These are phyloP conservation scores for Exophiala xenobiotica DNA, from an alignment of 2,329 filamentous ascomycete species.

Conservation along the genomic window DNA sequence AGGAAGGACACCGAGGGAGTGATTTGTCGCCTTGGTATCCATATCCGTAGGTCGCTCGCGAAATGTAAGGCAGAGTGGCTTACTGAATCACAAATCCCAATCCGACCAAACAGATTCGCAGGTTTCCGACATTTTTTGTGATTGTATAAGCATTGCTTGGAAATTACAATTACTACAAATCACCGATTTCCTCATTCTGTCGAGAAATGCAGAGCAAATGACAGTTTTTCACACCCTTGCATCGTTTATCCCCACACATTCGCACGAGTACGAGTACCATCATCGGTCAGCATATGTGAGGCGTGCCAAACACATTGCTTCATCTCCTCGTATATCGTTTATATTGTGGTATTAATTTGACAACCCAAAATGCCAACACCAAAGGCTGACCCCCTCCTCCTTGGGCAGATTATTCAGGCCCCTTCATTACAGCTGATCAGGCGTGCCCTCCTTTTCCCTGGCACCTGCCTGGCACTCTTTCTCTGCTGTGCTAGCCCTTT, in stretches of 20 bases:
- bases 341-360: no score
- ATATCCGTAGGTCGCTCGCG: background rate
- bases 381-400: background rate
- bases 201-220: no score
- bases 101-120: no score
- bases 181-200: no score
- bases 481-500: background rate
- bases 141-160: constrained; percentile 1
- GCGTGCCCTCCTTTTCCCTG: background rate
- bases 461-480: background rate
- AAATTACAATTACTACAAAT: background rate
- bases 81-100: background rate
- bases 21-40: background rate
- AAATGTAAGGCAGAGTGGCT: background rate
- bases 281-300: no score
- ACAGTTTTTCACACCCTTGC: no score
- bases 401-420: constrained; percentile 2
- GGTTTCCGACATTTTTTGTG: no score
- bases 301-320: no score
- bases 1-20: no score
- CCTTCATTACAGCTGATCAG: background rate
- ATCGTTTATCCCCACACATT: no score
- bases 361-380: background rate
- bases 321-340: no score
- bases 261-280: no score